Base-by-base conservation (phyloP, 2,329 filamentous ascomycete genomes). In the Aureobasidium lini region DNA sequence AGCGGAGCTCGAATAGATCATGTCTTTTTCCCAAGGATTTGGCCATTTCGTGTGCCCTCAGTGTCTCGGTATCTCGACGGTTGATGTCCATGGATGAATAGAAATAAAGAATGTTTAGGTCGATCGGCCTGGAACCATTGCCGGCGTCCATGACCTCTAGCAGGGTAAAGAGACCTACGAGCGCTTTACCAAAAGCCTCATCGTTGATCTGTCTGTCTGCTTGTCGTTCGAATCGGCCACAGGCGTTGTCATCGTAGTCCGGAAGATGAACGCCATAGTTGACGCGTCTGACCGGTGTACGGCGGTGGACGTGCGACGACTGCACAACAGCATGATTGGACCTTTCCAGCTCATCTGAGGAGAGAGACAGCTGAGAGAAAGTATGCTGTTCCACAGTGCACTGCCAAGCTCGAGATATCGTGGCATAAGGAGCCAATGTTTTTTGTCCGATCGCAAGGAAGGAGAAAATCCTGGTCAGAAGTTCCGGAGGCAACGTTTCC, bases 321-420 rank as follows among this genome's bases (percentile, higher is more conserved):
- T 57, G 11, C 23, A 47, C 11, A 3, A 47, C 53, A 9, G 32
- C 13, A n/a, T 16, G 37, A 2, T 32, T 13, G 32, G 47, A 16
- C 2, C 9, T 18, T 13, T 47, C 13, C 13, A 57, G 6, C 1
- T 47, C 53, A 15, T 57, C 18, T 6, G 23, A 37, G 32, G n/a
- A 36, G 16, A 57, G 13, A 9, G 40, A 29, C 7, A 57, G 10
- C 13, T 39, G 53, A 15, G 53, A 46, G 34, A 47, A 57, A 8
- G 42, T 47, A 43, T 28, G 34, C 15, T 57, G 16, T 15, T 57
- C 53, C 31, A 48, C 34, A 2, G 18, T 23, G 15, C n/a, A 11
- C 29, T 57, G 53, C 42, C 42, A 57, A 13, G 53, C 43, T 57
- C 53, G 43, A 31, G 53, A 57, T 37, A 57, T 47, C 7, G 43